phyloP scores from a whole-genome alignment of 805 yeast genomes.

The Pichia pseudocactophila region DNA sequence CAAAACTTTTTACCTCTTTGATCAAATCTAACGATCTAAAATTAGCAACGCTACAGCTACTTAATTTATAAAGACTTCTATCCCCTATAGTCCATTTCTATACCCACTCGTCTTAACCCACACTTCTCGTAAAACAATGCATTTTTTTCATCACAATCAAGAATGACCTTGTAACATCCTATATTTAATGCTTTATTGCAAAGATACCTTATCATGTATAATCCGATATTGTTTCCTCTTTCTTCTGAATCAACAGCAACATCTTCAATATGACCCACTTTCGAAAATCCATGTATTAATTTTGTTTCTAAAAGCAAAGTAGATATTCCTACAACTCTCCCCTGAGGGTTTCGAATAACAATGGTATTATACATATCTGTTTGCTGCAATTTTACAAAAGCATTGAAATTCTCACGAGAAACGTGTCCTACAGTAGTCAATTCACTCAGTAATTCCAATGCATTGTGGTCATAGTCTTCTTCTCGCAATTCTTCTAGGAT shows the following conservation, averaged over 20 bases:
- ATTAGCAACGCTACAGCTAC: conserved; percentile 5
- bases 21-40: conserved; percentile 5
- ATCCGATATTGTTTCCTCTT: conserved; percentile 82
- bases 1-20: conserved; percentile 5
- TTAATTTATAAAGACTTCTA: not conserved
- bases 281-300: conserved; percentile 74
- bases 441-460: conserved; percentile 50
- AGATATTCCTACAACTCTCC: conserved; percentile 72
- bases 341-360: conserved; percentile 51
- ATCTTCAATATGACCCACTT: conserved; percentile 92
- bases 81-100: conserved; percentile 56
- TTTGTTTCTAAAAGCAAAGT: conserved; percentile 73
- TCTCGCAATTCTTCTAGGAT: conserved; percentile 46
- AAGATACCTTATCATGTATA: conserved; percentile 51
- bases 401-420: conserved; percentile 38
- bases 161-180: conserved; percentile 82
- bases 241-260: conserved; percentile 67
- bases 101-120: conserved; percentile 58
- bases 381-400: conserved; percentile 52
- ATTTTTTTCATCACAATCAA: conserved; percentile 82
- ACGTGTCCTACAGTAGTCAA: conserved; percentile 82
- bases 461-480: conserved; percentile 55
- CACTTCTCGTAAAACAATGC: conserved; percentile 85
- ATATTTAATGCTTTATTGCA: conserved; percentile 44
- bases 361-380: conserved; percentile 50